A percentile compares a stretch with the other conserved stretches of the same genome.
Conservation (phyloP, 768 basidiomycete genomes). For the Rhizopogon vulgaris region DNA sequence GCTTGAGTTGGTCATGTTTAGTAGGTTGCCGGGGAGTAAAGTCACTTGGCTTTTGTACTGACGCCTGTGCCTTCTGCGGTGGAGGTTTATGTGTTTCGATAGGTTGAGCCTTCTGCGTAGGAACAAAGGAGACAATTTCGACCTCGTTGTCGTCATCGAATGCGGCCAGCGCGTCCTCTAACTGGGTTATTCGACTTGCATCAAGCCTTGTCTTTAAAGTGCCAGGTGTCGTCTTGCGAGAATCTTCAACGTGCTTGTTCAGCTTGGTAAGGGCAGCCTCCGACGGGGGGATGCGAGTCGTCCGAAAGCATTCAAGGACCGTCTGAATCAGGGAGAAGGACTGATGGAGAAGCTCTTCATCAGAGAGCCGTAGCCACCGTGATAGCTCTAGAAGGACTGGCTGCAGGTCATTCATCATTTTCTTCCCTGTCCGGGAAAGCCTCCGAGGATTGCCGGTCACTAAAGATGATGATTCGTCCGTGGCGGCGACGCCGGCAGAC, state of each 20-base stretch:
- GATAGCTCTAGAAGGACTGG: constrained; percentile 73
- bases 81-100: constrained; percentile 9
- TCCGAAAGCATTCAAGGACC: constrained; percentile 71
- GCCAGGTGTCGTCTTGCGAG: constrained; percentile 42
- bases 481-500: constrained; percentile 35
- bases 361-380: constrained; percentile 88
- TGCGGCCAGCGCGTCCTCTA: constrained; percentile 59
- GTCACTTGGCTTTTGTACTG: not conserved
- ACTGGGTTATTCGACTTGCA: constrained; percentile 48
- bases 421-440: constrained; percentile 55
- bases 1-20: constrained; percentile 24
- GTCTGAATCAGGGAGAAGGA: constrained; percentile 79
- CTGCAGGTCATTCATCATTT: constrained; percentile 76
- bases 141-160: constrained; percentile 65
- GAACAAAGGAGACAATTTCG: constrained; percentile 39
- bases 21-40: constrained; percentile 5
- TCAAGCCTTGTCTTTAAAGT: constrained; percentile 47
- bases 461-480: constrained; percentile 13
- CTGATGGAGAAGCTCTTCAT: constrained; percentile 86
- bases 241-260: constrained; percentile 54
- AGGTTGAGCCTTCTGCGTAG: constrained; percentile 6
- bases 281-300: constrained; percentile 49
- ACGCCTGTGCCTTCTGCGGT: constrained; percentile 17
- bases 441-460: constrained; percentile 32
- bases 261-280: constrained; percentile 58